A percentile compares a stretch with the other conserved stretches of the same genome.
These are phyloP conservation scores for Bacidia rubella DNA, from an alignment of 495 filamentous ascomycete species.

Conservation along the genomic window DNA sequence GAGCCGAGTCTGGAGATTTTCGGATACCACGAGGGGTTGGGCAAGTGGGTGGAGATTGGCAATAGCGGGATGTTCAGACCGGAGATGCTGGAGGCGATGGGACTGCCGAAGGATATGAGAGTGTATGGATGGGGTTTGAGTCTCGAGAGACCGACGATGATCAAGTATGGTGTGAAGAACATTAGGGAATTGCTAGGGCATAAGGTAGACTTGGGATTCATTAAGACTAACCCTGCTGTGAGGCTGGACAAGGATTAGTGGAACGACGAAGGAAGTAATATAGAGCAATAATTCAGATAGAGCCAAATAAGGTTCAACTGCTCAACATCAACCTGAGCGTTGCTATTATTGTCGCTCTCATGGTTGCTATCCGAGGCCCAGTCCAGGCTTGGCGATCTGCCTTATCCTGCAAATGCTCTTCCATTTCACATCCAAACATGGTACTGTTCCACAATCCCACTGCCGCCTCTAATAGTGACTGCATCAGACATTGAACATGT, in stretches of 20 bases:
- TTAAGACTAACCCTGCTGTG: conserved; percentile 71
- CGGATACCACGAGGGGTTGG: conserved; percentile 76
- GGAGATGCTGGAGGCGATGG: conserved; percentile 88
- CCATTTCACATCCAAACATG: too few relatives aligned
- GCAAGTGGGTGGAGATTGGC: conserved; percentile 91
- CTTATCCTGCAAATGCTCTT: too few relatives aligned
- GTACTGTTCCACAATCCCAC: too few relatives aligned
- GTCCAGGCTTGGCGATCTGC: too few relatives aligned
- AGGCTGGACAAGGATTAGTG: conserved; percentile 42
- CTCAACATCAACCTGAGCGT: too few relatives aligned
- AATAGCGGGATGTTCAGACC: conserved; percentile 98
- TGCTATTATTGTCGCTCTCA: too few relatives aligned
- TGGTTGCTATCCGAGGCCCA: too few relatives aligned
- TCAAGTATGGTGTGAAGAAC: conserved; percentile 64
- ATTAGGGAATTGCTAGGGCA: conserved; percentile 78
- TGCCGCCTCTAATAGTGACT: too few relatives aligned
- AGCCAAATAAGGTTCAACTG: too few relatives aligned
- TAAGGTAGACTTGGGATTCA: conserved; percentile 73
- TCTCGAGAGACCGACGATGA: conserved; percentile 94
- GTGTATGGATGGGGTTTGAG: conserved; percentile 87
- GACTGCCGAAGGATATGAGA: conserved; percentile 70
- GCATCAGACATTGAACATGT: too few relatives aligned
- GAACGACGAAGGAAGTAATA: too few relatives aligned
- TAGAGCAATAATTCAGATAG: too few relatives aligned
- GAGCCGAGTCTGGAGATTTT: conserved; percentile 97